Conservation (phyloP, 108 stramenopile genomes). For the Aurantiochytrium sp. region DNA sequence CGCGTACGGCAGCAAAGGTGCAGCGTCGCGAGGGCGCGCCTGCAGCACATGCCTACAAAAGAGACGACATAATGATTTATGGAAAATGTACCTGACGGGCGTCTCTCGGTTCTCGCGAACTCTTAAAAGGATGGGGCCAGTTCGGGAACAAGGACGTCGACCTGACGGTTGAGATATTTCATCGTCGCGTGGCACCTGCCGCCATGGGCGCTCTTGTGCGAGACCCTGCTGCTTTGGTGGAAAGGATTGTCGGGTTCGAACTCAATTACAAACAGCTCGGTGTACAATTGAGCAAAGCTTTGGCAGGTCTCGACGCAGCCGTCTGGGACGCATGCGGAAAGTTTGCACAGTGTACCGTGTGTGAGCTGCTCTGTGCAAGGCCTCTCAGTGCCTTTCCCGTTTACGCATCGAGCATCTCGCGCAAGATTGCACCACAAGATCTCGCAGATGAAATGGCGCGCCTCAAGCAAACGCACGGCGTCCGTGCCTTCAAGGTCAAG, state of each 20-base stretch:
- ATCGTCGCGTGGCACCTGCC: not conserved
- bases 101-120: not conserved
- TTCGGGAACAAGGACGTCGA: not conserved
- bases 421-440: not conserved
- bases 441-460: not conserved
- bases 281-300: not conserved
- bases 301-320: not conserved
- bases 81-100: too few species aligned
- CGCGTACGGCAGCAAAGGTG: too few species aligned
- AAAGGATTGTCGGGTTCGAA: not conserved
- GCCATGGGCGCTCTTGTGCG: not conserved
- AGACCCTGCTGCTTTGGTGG: not conserved
- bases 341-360: not conserved
- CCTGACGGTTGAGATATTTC: not conserved
- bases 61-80: too few species aligned
- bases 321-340: slow-evolving; percentile 6
- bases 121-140: not conserved
- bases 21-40: too few species aligned
- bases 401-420: not conserved
- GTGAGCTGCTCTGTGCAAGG: not conserved
- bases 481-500: not conserved
- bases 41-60: too few species aligned
- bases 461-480: not conserved
- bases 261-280: not conserved
- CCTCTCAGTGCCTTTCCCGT: not conserved